Evolutionary conservation across 345 rosid species (phyloP), one percentile per base, ranked within the genome.

Genomic region (Salix viminalis): DNA sequence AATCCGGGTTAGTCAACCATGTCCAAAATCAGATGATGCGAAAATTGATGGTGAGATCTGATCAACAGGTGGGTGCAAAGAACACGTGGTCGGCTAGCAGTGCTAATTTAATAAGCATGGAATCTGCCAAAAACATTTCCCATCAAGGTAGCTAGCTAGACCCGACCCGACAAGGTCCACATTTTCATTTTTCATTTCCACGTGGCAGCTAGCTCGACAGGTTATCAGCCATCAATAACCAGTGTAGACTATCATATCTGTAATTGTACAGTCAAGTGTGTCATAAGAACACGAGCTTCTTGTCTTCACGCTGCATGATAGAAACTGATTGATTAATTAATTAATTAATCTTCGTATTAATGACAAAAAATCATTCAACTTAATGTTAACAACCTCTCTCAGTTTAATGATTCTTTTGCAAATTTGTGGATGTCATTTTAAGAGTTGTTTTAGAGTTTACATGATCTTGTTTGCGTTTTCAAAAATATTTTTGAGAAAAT

Each of bases 401-500:
- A 39, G 42, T 39, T 39, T 9, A 39, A 39, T 37, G 41, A 8
- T 37, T 37, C 6, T 36, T 37, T 37, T 37, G 41, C 41, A 37
- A 37, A n/a, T 54, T 54, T 54, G 61, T 54, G 18, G 4, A 54
- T 56, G 61, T 0, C 61, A 56, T n/a, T 56, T 8, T 1, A 39
- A 39, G 42, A 7, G 42, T 39, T 39, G 42, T 39, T 39, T 2
- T 8, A 8, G 42, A 7, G 1, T n/a, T n/a, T n/a, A n/a, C n/a
- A n/a, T n/a, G n/a, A n/a, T n/a, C n/a, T n/a, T n/a, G n/a, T n/a
- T n/a, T 37, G 32, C 0, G 32, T 41, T 41, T 41, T 0, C 0
- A 9, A 41, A 41, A 9, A 1, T 9, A 0, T 0, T 9, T 9
- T 39, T 41, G 0, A 34, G 4, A 4, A 34, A 34, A 34, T 9